A percentile compares a stretch with the other conserved stretches of the same genome.
phyloP scores from a whole-genome alignment of 192 early-diverging fungal genomes.

The Coemansia biformis region DNA sequence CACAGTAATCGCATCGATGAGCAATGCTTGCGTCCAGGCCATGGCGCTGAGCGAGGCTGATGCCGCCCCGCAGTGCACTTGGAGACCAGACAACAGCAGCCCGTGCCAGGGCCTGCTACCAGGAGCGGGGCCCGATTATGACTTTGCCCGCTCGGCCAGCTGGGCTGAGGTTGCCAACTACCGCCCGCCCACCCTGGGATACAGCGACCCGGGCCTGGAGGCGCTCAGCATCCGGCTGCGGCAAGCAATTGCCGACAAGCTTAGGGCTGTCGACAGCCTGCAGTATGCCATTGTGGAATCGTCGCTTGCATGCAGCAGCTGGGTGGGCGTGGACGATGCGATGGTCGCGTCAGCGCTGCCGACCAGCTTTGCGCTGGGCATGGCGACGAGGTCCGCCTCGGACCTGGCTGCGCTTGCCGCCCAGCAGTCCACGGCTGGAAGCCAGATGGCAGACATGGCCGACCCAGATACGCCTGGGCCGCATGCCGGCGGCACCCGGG shows the following conservation, averaged over 20 bases:
- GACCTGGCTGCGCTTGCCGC: neutral
- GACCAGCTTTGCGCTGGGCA: neutral
- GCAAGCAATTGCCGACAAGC: conserved; percentile 22
- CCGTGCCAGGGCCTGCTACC: neutral
- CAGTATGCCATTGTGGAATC: conserved; percentile 43
- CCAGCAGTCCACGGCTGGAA: neutral
- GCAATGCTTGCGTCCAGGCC: conserved; percentile 9
- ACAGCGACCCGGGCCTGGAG: conserved; percentile 11
- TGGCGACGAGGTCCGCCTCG: conserved; percentile 1
- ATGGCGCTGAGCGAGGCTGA: conserved; percentile 18
- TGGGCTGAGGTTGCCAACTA: conserved; percentile 24
- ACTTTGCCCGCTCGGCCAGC: conserved; percentile 29
- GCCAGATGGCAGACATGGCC: no score
- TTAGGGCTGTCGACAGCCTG: conserved; percentile 22
- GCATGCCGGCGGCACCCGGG: no score
- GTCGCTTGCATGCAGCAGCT: conserved; percentile 24
- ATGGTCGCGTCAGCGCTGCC: neutral
- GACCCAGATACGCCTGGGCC: no score
- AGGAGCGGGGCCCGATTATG: neutral
- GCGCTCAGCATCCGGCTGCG: conserved; percentile 6
- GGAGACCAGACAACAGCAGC: neutral
- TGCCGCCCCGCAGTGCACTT: conserved; percentile 22
- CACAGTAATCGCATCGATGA: conserved; percentile 14
- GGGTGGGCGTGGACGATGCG: conserved; percentile 11
- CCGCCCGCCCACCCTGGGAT: conserved; percentile 3